A percentile compares a stretch with the other conserved stretches of the same genome.
These are phyloP conservation scores for Vachellia collinsii DNA, from an alignment of 306 rosid genomes.

Conservation along the genomic window DNA sequence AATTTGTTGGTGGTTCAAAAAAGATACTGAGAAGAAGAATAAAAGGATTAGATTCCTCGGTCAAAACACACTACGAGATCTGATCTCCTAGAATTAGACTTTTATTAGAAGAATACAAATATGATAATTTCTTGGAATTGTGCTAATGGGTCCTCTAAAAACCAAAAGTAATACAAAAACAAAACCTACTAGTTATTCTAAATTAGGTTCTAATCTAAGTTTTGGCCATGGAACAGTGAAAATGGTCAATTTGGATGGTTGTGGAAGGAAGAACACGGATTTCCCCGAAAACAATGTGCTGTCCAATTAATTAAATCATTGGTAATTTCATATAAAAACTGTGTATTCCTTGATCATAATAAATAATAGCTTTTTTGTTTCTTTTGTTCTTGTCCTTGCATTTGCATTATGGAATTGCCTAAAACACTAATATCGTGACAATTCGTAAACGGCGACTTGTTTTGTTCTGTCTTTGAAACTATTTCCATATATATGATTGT, in stretches of 20 bases:
- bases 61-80: not conserved
- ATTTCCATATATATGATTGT: not conserved
- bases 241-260: conserved; percentile 17
- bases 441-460: not conserved
- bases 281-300: conserved; percentile 41
- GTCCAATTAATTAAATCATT: not conserved
- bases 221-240: conserved; percentile 9
- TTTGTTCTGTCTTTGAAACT: conserved; percentile 29
- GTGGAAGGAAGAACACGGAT: conserved; percentile 35
- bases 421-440: not conserved
- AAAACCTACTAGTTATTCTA: not conserved
- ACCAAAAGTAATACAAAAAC: not conserved
- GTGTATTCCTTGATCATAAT: not conserved
- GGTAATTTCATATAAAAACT: conserved; percentile 3
- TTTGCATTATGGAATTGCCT: conserved; percentile 8
- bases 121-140: not conserved
- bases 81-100: conserved; percentile 9
- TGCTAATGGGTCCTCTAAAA: not conserved
- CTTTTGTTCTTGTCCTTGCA: not conserved
- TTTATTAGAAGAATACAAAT: not conserved
- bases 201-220: not conserved
- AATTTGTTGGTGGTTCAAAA: not conserved
- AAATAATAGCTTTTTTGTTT: not conserved
- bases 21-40: not conserved
- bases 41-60: not conserved